A percentile compares a stretch with the other conserved stretches of the same genome.
Conservation (phyloP, 2,329 filamentous ascomycete genomes). For the Aureobasidium leucospermi region DNA sequence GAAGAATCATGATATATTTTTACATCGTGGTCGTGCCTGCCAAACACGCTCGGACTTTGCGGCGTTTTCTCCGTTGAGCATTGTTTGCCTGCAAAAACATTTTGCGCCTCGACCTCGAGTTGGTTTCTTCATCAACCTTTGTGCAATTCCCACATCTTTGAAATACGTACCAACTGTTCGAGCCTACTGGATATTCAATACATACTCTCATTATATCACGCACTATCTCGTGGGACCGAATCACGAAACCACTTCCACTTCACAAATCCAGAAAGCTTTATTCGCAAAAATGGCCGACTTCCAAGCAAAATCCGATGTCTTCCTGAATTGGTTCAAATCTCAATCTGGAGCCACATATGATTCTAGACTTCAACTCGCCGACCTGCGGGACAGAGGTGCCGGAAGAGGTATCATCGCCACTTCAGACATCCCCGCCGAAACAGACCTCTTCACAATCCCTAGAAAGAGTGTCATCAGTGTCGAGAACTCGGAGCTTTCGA, state of each 20-base stretch:
- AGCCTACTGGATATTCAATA: background rate
- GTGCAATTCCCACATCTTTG: background rate
- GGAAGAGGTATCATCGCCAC: slow-evolving; percentile 62
- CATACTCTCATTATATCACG: too few species aligned
- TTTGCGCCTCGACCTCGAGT: background rate
- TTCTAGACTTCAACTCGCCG: slow-evolving; percentile 50
- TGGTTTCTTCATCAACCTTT: background rate
- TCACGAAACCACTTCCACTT: background rate
- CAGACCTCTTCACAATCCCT: slow-evolving; percentile 74
- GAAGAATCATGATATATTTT: background rate
- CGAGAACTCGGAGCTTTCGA: slow-evolving; percentile 62
- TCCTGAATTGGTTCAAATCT: slow-evolving; percentile 51
- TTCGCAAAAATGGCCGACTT: slow-evolving; percentile 7
- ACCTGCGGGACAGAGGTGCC: slow-evolving; percentile 48
- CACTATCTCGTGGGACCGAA: background rate
- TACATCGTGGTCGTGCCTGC: background rate
- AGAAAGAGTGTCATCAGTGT: slow-evolving; percentile 62
- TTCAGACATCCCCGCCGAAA: slow-evolving; percentile 62
- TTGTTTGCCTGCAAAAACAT: slow-evolving; percentile 9
- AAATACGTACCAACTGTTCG: too few species aligned
- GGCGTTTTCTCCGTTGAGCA: background rate
- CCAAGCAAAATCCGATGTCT: slow-evolving; percentile 24
- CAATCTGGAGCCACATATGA: slow-evolving; percentile 46
- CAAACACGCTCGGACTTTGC: background rate
- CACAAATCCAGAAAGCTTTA: background rate